phyloP scores from a whole-genome alignment of 495 filamentous ascomycete species.

The Xylaria flabelliformis region DNA sequence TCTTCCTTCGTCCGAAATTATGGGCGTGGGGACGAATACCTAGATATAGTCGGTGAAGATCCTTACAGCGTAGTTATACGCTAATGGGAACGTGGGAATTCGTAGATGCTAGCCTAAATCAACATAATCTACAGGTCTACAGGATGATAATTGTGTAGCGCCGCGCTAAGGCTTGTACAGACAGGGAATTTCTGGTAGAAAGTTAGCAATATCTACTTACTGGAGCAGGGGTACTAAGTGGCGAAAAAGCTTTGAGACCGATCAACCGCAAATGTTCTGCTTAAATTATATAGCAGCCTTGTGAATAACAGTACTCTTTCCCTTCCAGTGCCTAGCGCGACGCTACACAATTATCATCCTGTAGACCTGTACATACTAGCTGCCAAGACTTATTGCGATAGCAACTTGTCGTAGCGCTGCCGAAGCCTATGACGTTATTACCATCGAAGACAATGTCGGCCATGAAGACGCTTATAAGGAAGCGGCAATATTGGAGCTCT shows the following conservation, averaged over 20 bases:
- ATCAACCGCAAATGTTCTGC: no score
- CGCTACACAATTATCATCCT: no score
- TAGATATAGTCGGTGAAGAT: constrained; percentile 1
- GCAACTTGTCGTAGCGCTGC: background rate
- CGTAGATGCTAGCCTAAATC: background rate
- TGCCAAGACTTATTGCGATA: constrained; percentile 8
- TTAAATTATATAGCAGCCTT: no score
- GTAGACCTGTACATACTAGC: no score
- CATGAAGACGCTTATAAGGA: background rate
- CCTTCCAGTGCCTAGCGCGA: no score
- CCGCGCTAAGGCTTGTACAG: no score
- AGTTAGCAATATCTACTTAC: no score
- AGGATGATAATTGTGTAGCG: no score
- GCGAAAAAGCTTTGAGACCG: no score
- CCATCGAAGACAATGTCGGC: background rate
- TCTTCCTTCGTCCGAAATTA: constrained; percentile 3
- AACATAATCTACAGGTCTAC: background rate
- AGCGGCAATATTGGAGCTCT: background rate
- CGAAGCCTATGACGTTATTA: background rate
- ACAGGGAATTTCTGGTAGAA: no score
- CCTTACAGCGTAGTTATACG: background rate
- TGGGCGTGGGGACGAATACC: background rate
- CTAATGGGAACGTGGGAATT: background rate
- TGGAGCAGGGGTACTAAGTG: no score
- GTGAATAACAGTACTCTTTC: no score